Base-by-base conservation (phyloP, 176 grass and related monocot genomes). In the Carex myosuroides region DNA sequence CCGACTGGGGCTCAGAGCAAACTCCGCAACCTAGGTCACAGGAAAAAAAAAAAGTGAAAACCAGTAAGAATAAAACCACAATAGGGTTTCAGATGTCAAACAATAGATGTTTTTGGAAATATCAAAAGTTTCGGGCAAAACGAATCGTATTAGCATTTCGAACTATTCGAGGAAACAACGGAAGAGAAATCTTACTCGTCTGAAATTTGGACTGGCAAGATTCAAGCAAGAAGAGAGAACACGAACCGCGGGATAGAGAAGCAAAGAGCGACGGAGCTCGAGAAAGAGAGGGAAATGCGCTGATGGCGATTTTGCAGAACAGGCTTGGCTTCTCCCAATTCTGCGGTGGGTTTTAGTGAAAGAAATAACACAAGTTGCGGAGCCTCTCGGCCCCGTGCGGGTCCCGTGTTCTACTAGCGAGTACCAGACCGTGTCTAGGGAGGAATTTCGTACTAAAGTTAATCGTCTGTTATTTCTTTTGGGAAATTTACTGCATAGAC, bases 231-330 rank as follows among this genome's bases (percentile, higher is more conserved):
- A 55, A 26, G 48, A n/a, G 39, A 76, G 4, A 29, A 17, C 21
- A 54, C 44, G 46, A 46, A 46, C 3, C 68, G 17, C 39, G 7
- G 2, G 16, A 20, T 37, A 44, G 70, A 74, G 46, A 21, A 24
- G 20, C n/a, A n/a, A 6, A 42, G 2, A 52, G 41, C 9, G 41
- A 22, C 14, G 21, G 44, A 75, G 21, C 46, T 24, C 3, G 48
- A 53, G 44, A 16, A 6, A 48, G 9, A 72, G 17, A 44, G 68
- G 2, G 35, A 17, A 46, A 8, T 21, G 72, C 72, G 44, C 22
- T 10, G 55, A 76, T 76, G 72, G 72, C 72, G 72, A 76, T 54
- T 76, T 53, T 55, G 72, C 21, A 20, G 54, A 53, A 69, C 12
- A 13, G 35, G 69, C 48, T 30, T 26, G 6, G 11, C 48, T 13